Base-by-base conservation (phyloP, 768 basidiomycete species). In the Lyophyllum decastes region DNA sequence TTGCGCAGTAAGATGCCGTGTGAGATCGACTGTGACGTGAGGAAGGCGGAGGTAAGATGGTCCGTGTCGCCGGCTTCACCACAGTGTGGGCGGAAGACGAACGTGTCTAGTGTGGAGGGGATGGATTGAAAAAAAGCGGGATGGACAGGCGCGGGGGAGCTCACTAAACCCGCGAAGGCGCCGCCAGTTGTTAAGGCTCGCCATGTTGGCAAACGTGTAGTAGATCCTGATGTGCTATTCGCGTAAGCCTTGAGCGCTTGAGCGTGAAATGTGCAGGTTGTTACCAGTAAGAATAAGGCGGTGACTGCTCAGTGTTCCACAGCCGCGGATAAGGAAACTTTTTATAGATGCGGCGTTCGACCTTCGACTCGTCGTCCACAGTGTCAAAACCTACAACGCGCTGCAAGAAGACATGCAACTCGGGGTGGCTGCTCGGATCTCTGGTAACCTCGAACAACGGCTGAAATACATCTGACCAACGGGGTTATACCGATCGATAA, bases 61-160 rank as follows among this genome's bases (percentile, higher is more conserved):
- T 98, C 97, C 0, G 97, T 92, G 69, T 99, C 97, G 26, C 97
- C 97, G 0, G 97, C 97, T 79, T 99, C 97, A 50, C 97, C 97
- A 30, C 90, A 91, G 72, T 99, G 97, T 0, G 97, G 97, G 30
- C 97, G 89, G 58, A 99, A 85, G 41, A 98, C 95, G 70, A 99
- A 95, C 0, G 97, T 98, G 70, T 90, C 96, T 98, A 62, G 34
- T 24, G 48, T 34, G 14, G 35, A 16, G 49, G n/a, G 17, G n/a
- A n/a, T 14, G 10, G 5, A 19, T 19, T 19, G n/a, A 25, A 11
- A 19, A 9, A n/a, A 2, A 19, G 8, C 19, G 9, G 26, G 16
- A 17, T 19, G 26, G 8, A n/a, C 3, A 19, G 11, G 27, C 26
- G n/a, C n/a, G 19, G 35, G n/a, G 47, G 9, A 14, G 81, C 90